phyloP scores from a whole-genome alignment of 345 rosid genomes.

The Aethionema arabicum region DNA sequence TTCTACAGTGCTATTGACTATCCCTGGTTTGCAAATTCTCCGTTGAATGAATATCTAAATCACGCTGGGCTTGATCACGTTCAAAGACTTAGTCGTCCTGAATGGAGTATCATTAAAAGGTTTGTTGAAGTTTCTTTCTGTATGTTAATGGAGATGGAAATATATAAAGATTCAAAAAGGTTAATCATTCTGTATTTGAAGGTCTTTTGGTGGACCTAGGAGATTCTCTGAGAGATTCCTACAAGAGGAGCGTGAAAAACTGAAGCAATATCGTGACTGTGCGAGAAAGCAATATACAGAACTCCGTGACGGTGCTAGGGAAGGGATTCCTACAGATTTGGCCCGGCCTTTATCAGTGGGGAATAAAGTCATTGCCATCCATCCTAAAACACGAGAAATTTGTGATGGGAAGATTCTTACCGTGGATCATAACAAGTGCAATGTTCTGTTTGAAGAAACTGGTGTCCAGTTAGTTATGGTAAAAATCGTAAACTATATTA shows the following conservation, averaged over 20 bases:
- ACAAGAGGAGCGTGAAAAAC: slow-evolving; percentile 81
- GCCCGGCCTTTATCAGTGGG: slow-evolving; percentile 87
- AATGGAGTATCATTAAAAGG: slow-evolving; percentile 99
- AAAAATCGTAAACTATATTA: slow-evolving; percentile 33
- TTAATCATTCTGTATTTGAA: slow-evolving; percentile 40
- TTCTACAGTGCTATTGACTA: slow-evolving; percentile 94
- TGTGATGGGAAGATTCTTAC: slow-evolving; percentile 86
- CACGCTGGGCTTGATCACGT: slow-evolving; percentile 91
- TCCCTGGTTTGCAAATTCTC: slow-evolving; percentile 97
- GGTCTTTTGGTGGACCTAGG: slow-evolving; percentile 96
- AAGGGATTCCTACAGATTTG: slow-evolving; percentile 82
- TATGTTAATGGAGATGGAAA: slow-evolving; percentile 1
- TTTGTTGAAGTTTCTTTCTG: slow-evolving; percentile 29
- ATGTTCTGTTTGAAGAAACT: slow-evolving; percentile 77
- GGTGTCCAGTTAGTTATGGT: slow-evolving; percentile 90
- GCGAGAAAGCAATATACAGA: slow-evolving; percentile 79
- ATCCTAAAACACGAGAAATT: slow-evolving; percentile 81
- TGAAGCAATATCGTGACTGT: slow-evolving; percentile 76
- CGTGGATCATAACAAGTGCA: slow-evolving; percentile 70
- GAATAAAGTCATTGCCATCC: slow-evolving; percentile 76
- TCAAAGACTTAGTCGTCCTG: slow-evolving; percentile 86
- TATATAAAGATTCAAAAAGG: slow-evolving; percentile 7
- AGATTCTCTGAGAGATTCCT: slow-evolving; percentile 84
- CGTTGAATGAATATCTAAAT: slow-evolving; percentile 83
- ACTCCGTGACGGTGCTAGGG: slow-evolving; percentile 63